phyloP scores from a whole-genome alignment of 495 filamentous ascomycete species.

The Oidiodendron maius region DNA sequence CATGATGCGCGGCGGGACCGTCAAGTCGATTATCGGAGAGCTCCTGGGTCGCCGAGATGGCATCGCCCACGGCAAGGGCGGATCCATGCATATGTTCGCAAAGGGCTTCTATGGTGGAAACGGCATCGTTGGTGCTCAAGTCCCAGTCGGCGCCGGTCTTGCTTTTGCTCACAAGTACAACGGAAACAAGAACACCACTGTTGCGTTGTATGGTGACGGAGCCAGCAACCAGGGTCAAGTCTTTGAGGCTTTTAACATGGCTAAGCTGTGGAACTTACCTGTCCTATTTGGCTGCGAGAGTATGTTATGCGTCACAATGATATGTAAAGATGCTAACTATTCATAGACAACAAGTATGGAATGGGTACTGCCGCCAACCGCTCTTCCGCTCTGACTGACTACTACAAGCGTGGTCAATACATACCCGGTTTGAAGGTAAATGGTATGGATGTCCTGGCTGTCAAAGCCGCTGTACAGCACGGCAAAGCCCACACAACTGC shows the following conservation, averaged over 20 bases:
- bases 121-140: conserved; percentile 97
- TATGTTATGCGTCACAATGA: conserved; percentile 40
- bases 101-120: conserved; percentile 98
- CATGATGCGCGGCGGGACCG: conserved; percentile 87
- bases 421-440: conserved; percentile 99
- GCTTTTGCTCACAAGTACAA: conserved; percentile 97
- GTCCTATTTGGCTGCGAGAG: conserved; percentile 97
- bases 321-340: conserved; percentile 13
- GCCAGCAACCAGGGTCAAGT: conserved; percentile 98
- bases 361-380: conserved; percentile 97
- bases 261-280: conserved; percentile 96
- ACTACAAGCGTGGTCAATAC: conserved; percentile 99
- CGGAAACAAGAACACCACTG: conserved; percentile 72
- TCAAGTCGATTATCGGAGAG: conserved; percentile 94
- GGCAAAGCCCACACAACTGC: conserved; percentile 75
- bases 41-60: conserved; percentile 89
- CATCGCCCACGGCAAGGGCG: conserved; percentile 97
- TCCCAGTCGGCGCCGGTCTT: conserved; percentile 93
- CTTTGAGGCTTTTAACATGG: conserved; percentile 99
- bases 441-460: conserved; percentile 98
- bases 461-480: conserved; percentile 91
- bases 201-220: conserved; percentile 94
- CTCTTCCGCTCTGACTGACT: conserved; percentile 91
- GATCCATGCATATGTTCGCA: conserved; percentile 99
- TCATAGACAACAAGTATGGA: conserved; percentile 97